Evolutionary conservation across 148 eudicot species (phyloP), one percentile per base, ranked within the genome.

Genomic region (Silene uniflora): DNA sequence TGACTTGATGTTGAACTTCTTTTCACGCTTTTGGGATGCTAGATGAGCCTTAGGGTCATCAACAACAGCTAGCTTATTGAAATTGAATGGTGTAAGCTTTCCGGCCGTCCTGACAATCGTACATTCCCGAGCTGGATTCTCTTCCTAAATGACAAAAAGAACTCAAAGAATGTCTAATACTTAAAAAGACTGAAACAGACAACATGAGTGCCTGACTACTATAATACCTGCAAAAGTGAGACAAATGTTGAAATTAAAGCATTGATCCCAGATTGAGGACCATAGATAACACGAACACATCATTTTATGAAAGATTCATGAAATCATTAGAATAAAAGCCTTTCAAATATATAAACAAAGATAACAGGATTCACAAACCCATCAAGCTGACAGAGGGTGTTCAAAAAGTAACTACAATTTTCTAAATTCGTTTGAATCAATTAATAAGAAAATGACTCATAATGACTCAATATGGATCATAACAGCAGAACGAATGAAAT

Each of bases 71-170:
- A 92, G 84, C 77, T 73, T 92, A 76, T 96, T 92, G 84, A 95
- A 92, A 79, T 79, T 82, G 73, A 95, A 95, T 10, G 98, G 97
- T 11, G 93, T 91, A 62, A 95, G 92, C 89, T 92, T 95, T 68
- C 92, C 98, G 12, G 97, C 98, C n/a, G 98, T 95, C 82, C 98
- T 88, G 63, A 92, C 86, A 68, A 92, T 89, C 47, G 99, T 92
- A 85, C 92, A 85, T 79, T 95, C 99, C 39, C 99, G 92, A 24
- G 99, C 83, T 76, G 99, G 92, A 84, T 95, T 95, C 76, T 95
- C 99, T 79, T 87, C 88, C 99, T 95, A 87, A 81, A 58, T 27
- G 52, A 42, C 18, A 67, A 71, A 74, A 74, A 47, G 52, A 47
- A 27, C 11, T 65, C 55, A n/a, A 35, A 72, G 17, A 56, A 19